phyloP scores from a whole-genome alignment of 2,329 filamentous ascomycete species.

The Madurella mycetomatis region DNA sequence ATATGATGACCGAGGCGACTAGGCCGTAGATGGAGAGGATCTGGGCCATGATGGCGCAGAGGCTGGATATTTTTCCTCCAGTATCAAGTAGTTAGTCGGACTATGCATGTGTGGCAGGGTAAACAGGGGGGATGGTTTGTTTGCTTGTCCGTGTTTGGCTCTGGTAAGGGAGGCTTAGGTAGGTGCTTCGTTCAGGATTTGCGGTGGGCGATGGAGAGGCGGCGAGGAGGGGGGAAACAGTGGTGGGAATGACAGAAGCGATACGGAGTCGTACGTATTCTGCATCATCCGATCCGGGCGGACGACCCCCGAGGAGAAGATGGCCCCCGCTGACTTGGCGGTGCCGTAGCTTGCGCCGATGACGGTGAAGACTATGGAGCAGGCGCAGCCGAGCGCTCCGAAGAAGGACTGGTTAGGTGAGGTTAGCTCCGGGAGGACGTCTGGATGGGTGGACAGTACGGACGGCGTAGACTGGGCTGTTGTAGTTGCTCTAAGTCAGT shows the following conservation, averaged over 20 bases:
- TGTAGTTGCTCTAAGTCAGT: background rate
- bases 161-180: no score
- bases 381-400: constrained; percentile 89
- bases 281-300: constrained; percentile 63
- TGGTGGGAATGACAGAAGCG: background rate
- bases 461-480: constrained; percentile 44
- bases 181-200: no score
- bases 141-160: no score
- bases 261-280: constrained; percentile 12
- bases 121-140: background rate
- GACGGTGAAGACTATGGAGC: constrained; percentile 48
- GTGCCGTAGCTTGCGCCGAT: constrained; percentile 90
- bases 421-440: background rate
- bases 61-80: constrained; percentile 41
- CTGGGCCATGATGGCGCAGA: constrained; percentile 99
- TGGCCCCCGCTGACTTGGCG: constrained; percentile 97
- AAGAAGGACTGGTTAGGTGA: constrained; percentile 66
- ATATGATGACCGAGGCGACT: constrained; percentile 81
- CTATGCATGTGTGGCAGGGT: background rate
- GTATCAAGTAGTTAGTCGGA: background rate
- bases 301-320: constrained; percentile 95
- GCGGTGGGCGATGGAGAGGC: no score
- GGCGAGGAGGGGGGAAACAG: background rate
- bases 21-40: constrained; percentile 99
- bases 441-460: constrained; percentile 19